These are phyloP conservation scores for Cladosporium colombiae DNA, from an alignment of 2,329 filamentous ascomycete genomes.

Conservation along the genomic window DNA sequence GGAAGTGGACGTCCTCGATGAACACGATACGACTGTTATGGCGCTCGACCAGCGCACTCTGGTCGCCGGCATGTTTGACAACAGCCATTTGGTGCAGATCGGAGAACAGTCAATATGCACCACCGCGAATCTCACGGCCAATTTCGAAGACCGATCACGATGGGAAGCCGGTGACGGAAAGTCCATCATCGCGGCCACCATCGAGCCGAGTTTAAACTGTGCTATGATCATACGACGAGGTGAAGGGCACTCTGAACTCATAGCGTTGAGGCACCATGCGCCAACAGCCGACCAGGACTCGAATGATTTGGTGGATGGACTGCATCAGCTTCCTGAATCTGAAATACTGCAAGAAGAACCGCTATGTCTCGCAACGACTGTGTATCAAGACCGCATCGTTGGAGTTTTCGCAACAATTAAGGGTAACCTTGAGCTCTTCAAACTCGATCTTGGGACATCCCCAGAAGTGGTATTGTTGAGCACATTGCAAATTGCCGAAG, in stretches of 20 bases:
- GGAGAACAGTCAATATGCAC: slow-evolving; percentile 29
- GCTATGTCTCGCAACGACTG: slow-evolving; percentile 21
- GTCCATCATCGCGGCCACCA: slow-evolving; percentile 30
- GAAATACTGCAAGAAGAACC: slow-evolving; percentile 15
- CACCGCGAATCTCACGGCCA: slow-evolving; percentile 25
- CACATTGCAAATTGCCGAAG: not conserved
- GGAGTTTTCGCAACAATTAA: slow-evolving; percentile 22
- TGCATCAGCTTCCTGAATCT: not conserved
- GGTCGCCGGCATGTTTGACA: slow-evolving; percentile 24
- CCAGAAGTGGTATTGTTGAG: not conserved
- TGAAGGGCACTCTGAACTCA: slow-evolving; percentile 19
- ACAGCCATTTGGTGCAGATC: slow-evolving; percentile 34
- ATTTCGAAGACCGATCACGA: slow-evolving; percentile 33
- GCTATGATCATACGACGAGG: slow-evolving; percentile 26
- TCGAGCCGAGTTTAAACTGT: slow-evolving; percentile 22
- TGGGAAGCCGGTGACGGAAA: slow-evolving; percentile 19
- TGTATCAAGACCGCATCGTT: slow-evolving; percentile 11
- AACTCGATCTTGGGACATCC: not conserved
- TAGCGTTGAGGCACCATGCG: slow-evolving; percentile 2
- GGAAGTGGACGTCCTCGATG: slow-evolving; percentile 24
- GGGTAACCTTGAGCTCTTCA: slow-evolving; percentile 22
- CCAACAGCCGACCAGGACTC: not conserved
- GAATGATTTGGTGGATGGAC: not conserved
- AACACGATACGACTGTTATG: slow-evolving; percentile 25
- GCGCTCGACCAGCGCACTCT: slow-evolving; percentile 32